Conservation (phyloP, 2,329 filamentous ascomycete genomes). For the Drechslera avenae region DNA sequence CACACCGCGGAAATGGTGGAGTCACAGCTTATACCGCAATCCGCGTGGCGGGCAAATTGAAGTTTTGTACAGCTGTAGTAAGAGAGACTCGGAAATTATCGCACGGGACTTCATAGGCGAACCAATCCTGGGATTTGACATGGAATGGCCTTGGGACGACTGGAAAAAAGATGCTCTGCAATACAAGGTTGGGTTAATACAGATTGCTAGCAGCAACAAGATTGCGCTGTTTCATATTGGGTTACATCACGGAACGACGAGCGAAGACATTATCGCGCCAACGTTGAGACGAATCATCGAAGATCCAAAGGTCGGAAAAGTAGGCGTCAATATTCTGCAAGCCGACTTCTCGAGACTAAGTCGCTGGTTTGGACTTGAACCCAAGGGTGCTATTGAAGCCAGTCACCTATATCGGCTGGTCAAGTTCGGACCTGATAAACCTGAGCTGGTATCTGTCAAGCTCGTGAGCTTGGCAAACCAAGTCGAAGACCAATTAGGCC, state of each 20-base stretch:
- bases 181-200: conserved; percentile 78
- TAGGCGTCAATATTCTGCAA: conserved; percentile 72
- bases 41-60: conserved; percentile 60
- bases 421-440: conserved; percentile 64
- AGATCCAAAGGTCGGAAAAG: conserved; percentile 70
- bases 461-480: conserved; percentile 71
- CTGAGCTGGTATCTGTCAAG: conserved; percentile 41
- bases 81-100: conserved; percentile 69
- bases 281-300: conserved; percentile 75
- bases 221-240: conserved; percentile 85
- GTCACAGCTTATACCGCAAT: conserved; percentile 69
- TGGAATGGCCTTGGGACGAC: conserved; percentile 75
- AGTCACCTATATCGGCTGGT: conserved; percentile 82
- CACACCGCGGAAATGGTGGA: conserved; percentile 61
- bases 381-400: conserved; percentile 75
- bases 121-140: conserved; percentile 80
- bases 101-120: conserved; percentile 70
- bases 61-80: conserved; percentile 78
- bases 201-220: conserved; percentile 76
- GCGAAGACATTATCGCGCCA: conserved; percentile 68
- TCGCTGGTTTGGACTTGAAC: conserved; percentile 67
- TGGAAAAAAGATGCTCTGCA: conserved; percentile 58
- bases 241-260: conserved; percentile 51
- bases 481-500: conserved; percentile 70
- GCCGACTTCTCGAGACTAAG: conserved; percentile 69